Evolutionary conservation across 1,139 yeast species (phyloP).

Genomic region (Geotrichum histeridarum): DNA sequence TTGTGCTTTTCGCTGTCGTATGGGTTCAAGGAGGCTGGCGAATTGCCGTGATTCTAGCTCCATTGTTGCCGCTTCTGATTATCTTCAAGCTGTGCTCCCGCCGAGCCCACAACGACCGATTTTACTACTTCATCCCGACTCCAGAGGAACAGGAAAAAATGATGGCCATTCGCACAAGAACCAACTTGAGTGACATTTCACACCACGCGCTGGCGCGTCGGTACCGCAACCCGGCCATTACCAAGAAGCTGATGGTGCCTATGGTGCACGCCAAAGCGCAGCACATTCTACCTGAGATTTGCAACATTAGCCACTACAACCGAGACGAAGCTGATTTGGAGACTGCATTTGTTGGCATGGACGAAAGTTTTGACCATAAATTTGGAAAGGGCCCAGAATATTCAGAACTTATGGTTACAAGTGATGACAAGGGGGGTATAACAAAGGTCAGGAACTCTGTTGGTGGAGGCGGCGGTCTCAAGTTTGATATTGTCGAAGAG

Average conservation of each 20-base stretch:
- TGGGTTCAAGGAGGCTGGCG: conserved; percentile 41
- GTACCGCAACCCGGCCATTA: conserved; percentile 36
- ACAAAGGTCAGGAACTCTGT: conserved; percentile 13
- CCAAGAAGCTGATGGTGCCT: conserved; percentile 31
- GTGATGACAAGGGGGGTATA: not conserved
- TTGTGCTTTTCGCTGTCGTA: conserved; percentile 37
- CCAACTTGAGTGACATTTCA: conserved; percentile 21
- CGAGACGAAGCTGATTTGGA: conserved; percentile 10
- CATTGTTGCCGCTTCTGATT: conserved; percentile 33
- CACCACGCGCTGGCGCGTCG: conserved; percentile 28
- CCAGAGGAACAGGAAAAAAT: conserved; percentile 25
- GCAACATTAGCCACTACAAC: not conserved
- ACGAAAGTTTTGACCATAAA: not conserved
- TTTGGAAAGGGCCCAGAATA: conserved; percentile 3
- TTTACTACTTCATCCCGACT: conserved; percentile 32
- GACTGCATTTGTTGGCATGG: conserved; percentile 10
- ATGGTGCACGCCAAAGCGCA: conserved; percentile 35
- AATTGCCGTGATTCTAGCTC: conserved; percentile 35
- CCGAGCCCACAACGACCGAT: conserved; percentile 25
- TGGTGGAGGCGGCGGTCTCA: conserved; percentile 9
- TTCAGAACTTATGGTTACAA: conserved; percentile 3
- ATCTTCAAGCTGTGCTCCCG: conserved; percentile 31
- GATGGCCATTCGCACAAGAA: conserved; percentile 11
- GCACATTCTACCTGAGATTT: conserved; percentile 24
- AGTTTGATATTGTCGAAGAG: conserved; percentile 32